Conservation (phyloP, 1,284 basidiomycete genomes). For the Ustilago trichophora region DNA sequence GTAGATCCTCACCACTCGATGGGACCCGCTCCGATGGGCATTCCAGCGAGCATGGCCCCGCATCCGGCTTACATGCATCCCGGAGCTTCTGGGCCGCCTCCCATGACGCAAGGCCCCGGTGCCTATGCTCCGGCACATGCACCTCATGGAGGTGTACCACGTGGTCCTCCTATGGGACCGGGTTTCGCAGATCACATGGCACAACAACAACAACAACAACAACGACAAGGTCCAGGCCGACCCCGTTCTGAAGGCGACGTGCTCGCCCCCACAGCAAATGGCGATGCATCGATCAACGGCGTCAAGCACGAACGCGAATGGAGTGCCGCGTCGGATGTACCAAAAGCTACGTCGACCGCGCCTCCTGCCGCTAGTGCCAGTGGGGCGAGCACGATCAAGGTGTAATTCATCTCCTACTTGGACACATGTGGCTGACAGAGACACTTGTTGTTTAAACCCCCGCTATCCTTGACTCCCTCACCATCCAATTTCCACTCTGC, state of each 20-base stretch:
- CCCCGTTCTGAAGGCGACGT: constrained; percentile 30
- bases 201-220: background rate
- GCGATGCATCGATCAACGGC: background rate
- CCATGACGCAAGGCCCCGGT: constrained; percentile 24
- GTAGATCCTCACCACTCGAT: constrained; percentile 28
- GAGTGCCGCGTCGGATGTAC: constrained; percentile 15
- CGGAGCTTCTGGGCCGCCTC: constrained; percentile 12
- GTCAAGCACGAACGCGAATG: constrained; percentile 35
- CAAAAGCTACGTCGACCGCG: too few relatives aligned
- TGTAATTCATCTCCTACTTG: too few relatives aligned
- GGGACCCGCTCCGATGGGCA: constrained; percentile 25
- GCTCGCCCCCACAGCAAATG: constrained; percentile 1
- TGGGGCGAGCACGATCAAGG: constrained; percentile 9
- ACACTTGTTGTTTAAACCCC: too few relatives aligned
- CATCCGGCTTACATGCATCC: constrained; percentile 51
- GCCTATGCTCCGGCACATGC: constrained; percentile 29
- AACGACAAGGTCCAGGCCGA: constrained; percentile 4
- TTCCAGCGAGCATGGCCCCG: constrained; percentile 32
- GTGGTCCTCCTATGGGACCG: constrained; percentile 12
- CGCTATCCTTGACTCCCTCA: too few relatives aligned
- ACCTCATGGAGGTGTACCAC: constrained; percentile 13
- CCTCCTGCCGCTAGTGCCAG: background rate
- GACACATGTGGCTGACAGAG: too few relatives aligned
- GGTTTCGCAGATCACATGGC: constrained; percentile 9
- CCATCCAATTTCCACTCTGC: too few relatives aligned